Base-by-base conservation (phyloP, 2,329 filamentous ascomycete genomes). In the Zymoseptoria crescenta region DNA sequence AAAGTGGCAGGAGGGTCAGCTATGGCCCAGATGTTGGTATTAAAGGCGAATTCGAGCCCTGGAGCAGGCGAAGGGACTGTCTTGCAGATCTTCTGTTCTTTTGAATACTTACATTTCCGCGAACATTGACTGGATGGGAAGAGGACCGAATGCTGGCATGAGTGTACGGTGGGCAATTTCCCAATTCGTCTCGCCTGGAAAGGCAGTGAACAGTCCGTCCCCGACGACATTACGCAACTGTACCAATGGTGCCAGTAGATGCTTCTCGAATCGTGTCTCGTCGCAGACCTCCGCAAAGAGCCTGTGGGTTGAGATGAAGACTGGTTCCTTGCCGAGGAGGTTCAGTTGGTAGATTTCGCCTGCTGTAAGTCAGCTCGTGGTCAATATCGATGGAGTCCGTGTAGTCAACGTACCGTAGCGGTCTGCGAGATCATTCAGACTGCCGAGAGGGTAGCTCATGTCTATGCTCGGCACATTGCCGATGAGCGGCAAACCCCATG, bases 221-320 rank as follows among this genome's bases (percentile, higher is more conserved):
- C 61, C 58, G 1, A 83, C 77, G 20, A 81, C 83, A 60, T 84
- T 80, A 62, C 86, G 76, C 50, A 89, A 77, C 68, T 87, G 70
- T 7, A 73, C 66, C 1, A 89, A 72, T 3, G 75, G 74, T 1
- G 74, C 78, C 4, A 75, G 73, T 2, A 87, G 73, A 0, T 76
- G 72, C 69, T 90, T 90, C 28, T 76, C 68, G 68, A 89, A 90
- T 55, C 70, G 55, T 4, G 59, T 60, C 60, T 76, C 74, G 48
- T 77, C 66, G 54, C 69, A 74, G 4, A 76, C 61, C 52, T 76
- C 75, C 57, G 74, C 66, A 65, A 74, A 72, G 19, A 76, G 63
- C 3, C 55, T 56, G 19, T 65, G 61, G 3, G 58, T 56, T 8
- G 60, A 59, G 8, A 62, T 55, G 8, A 62, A 8, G 50, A 56